phyloP scores from a whole-genome alignment of 306 rosid species.

The Hippophae tibetana region DNA sequence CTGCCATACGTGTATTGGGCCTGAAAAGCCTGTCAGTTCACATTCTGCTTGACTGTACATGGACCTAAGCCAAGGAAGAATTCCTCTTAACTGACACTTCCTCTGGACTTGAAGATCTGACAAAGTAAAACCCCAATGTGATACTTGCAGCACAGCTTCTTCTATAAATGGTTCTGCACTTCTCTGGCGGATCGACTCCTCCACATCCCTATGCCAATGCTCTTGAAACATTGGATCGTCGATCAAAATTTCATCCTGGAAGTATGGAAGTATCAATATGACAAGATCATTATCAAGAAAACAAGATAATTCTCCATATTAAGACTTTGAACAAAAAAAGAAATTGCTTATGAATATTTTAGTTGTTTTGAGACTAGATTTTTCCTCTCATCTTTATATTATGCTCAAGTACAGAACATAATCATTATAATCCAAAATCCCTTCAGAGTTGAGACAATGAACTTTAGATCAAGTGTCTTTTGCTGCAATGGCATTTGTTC shows the following conservation, averaged over 20 bases:
- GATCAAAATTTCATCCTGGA: constrained; percentile 66
- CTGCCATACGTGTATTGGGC: constrained; percentile 91
- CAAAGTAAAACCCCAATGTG: constrained; percentile 75
- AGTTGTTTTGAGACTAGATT: too few relatives aligned
- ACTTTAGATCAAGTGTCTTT: too few relatives aligned
- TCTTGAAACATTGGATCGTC: constrained; percentile 58
- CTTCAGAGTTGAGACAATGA: too few relatives aligned
- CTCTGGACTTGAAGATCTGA: constrained; percentile 64
- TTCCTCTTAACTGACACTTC: constrained; percentile 55
- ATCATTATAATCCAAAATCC: too few relatives aligned
- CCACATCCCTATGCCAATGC: constrained; percentile 67
- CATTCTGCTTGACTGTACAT: constrained; percentile 72
- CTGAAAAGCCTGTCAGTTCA: constrained; percentile 70
- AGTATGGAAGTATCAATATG: constrained; percentile 5
- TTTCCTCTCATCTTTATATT: too few relatives aligned
- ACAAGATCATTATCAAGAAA: not conserved
- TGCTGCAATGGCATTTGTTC: too few relatives aligned
- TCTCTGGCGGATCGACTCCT: constrained; percentile 85
- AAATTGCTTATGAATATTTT: too few relatives aligned
- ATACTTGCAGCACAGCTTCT: constrained; percentile 75
- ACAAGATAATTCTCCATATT: too few relatives aligned
- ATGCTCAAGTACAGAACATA: too few relatives aligned
- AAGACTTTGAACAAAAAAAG: too few relatives aligned
- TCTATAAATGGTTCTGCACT: constrained; percentile 56
- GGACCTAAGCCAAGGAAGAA: constrained; percentile 82